These are phyloP conservation scores for Taphrina confusa DNA, from an alignment of 1,139 yeast genomes.

Conservation along the genomic window DNA sequence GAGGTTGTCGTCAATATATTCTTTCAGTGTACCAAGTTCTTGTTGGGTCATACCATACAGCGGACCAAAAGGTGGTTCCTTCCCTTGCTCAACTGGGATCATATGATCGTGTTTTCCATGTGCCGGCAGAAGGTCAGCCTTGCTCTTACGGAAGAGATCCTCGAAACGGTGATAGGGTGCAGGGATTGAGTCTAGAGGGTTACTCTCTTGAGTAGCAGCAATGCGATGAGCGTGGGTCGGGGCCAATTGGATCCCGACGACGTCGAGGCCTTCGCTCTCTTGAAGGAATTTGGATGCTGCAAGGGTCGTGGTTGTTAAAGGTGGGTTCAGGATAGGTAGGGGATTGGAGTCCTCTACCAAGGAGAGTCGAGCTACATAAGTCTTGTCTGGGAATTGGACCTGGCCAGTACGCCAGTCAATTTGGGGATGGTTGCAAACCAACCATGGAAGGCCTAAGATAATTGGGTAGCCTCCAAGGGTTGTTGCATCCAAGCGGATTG, in stretches of 20 bases:
- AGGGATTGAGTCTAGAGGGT: neutral
- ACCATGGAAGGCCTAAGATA: neutral
- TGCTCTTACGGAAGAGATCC: neutral
- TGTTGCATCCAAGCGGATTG: neutral
- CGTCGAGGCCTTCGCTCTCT: too few relatives aligned
- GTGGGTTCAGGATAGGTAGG: too few relatives aligned
- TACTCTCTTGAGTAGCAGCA: too few relatives aligned
- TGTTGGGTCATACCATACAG: neutral
- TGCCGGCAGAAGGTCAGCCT: conserved; percentile 1
- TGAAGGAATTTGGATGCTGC: too few relatives aligned
- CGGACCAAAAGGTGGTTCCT: neutral
- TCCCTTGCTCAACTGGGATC: neutral
- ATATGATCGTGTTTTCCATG: neutral
- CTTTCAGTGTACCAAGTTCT: neutral
- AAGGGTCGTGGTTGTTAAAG: too few relatives aligned
- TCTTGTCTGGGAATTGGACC: too few relatives aligned
- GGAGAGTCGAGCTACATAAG: too few relatives aligned
- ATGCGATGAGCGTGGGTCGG: too few relatives aligned
- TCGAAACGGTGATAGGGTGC: neutral
- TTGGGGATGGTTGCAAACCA: neutral
- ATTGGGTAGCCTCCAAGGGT: neutral
- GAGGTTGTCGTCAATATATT: neutral
- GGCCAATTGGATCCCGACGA: too few relatives aligned
- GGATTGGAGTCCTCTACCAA: too few relatives aligned
- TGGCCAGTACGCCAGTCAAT: too few relatives aligned